Evolutionary conservation across 768 basidiomycete genomes (phyloP), one percentile per base, ranked within the genome.

Genomic region (Leccinum subgranulosum): DNA sequence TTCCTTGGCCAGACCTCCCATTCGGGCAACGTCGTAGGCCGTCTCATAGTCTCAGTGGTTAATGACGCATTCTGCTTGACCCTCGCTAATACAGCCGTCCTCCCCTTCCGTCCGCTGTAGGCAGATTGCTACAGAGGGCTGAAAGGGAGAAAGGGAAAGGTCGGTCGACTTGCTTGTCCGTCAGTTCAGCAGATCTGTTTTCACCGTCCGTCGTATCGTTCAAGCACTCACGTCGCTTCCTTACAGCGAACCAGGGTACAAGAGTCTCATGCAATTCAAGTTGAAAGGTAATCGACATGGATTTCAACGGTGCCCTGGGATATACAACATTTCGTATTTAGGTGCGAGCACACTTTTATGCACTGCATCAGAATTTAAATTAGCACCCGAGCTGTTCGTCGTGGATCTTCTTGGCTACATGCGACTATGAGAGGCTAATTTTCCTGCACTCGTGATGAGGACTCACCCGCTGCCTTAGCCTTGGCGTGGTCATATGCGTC

Each of bases 401-500:
- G 6, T 43, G 14, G 29, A 46, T 36, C 1, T 56, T n/a, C 2
- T 64, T 27, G 2, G 63, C 67, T 69, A 29, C 15, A 17, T 6
- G 2, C 19, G 3, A 33, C 34, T 9, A 55, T 68, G 21, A 69
- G 56, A 6, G 10, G 2, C 14, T 9, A 7, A 4, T 3, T 3
- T 21, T 15, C 23, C 3, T 39, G 21, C 14, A 11, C 1, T 3
- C 9, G 1, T n/a, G 23, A 0, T 11, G 10, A 21, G 19, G 15
- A 45, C 66, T 63, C 49, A 75, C 77, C 79, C 0, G 73, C 46
- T 45, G 66, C 58, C 66, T 82, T 79, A 27, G 77, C 77, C 66
- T 75, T 78, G 36, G 8, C 36, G 66, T 75, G 62, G 34, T 83
- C 80, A 46, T 81, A 15, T 41, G 67, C 75, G 67, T 84, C 79